These are phyloP conservation scores for Taiwanofungus camphoratus DNA, from an alignment of 1,284 basidiomycete species.

Conservation along the genomic window DNA sequence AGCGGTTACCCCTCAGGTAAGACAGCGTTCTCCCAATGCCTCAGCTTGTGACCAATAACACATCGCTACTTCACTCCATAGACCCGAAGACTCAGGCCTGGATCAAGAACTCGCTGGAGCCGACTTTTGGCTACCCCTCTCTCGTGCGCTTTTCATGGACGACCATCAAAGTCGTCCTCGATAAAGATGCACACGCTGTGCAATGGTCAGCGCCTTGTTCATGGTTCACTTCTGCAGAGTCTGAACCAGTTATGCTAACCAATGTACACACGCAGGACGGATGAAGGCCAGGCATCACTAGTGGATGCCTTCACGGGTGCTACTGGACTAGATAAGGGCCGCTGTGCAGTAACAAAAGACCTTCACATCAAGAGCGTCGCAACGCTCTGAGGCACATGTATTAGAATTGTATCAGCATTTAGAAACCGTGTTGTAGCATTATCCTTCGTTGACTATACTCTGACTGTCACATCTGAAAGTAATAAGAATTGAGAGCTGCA, in stretches of 20 bases:
- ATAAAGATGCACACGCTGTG: constrained; percentile 72
- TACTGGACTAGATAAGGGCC: constrained; percentile 65
- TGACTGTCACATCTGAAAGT: no score
- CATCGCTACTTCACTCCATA: no score
- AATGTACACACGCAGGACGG: constrained; percentile 70
- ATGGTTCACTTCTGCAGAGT: no score
- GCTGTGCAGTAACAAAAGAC: constrained; percentile 64
- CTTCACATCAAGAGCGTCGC: constrained; percentile 65
- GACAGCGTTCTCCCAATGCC: constrained; percentile 5
- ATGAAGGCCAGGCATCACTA: constrained; percentile 75
- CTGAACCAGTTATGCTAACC: no score
- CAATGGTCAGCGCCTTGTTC: constrained; percentile 65
- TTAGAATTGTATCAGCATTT: no score
- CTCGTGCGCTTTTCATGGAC: constrained; percentile 95
- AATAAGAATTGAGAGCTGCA: no score
- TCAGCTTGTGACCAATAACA: no score
- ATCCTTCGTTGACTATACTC: no score
- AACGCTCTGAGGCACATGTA: constrained; percentile 37
- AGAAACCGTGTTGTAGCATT: no score
- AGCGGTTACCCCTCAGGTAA: constrained; percentile 88
- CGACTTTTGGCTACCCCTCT: constrained; percentile 90
- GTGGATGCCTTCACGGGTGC: constrained; percentile 67
- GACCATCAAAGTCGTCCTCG: constrained; percentile 83
- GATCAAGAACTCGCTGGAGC: constrained; percentile 74
- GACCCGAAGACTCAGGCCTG: constrained; percentile 93